Percentiles rank a stretch among this genome's conserved stretches.
Evolutionary conservation across 148 eudicot species (phyloP).

Genomic region (Rhododendron kiyosumense): DNA sequence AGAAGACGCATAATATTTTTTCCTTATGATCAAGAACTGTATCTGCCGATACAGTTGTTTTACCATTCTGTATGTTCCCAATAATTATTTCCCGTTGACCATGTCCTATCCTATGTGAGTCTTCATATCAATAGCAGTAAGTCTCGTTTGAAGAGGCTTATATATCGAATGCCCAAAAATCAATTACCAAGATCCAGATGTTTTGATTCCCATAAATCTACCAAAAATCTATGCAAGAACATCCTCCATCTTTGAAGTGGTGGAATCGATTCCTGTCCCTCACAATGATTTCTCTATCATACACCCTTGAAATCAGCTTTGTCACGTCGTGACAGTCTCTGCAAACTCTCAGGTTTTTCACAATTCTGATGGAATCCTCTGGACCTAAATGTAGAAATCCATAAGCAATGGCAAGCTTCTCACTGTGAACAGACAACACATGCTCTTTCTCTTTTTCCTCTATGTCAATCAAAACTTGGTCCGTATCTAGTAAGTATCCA

Average conservation of each 20-base stretch:
- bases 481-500: slow-evolving; percentile 19
- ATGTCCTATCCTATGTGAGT: neutral
- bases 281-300: slow-evolving; percentile 17
- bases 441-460: slow-evolving; percentile 24
- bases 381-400: slow-evolving; percentile 16
- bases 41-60: no score
- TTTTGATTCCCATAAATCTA: neutral
- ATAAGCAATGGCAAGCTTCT: slow-evolving; percentile 26
- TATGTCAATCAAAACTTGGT: slow-evolving; percentile 14
- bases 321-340: slow-evolving; percentile 19
- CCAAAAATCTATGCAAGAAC: slow-evolving; percentile 27
- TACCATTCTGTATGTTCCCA: no score
- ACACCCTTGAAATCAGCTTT: slow-evolving; percentile 17
- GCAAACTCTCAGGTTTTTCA: slow-evolving; percentile 23
- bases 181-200: neutral
- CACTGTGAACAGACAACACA: slow-evolving; percentile 19
- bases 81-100: no score
- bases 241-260: slow-evolving; percentile 19
- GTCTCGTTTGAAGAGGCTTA: neutral
- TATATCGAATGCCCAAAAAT: neutral
- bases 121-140: neutral
- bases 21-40: no score
- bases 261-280: slow-evolving; percentile 22
- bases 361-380: slow-evolving; percentile 17
- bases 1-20: no score